Conservation (phyloP, 148 eudicot genomes). For the Dysphania ambrosioides region DNA sequence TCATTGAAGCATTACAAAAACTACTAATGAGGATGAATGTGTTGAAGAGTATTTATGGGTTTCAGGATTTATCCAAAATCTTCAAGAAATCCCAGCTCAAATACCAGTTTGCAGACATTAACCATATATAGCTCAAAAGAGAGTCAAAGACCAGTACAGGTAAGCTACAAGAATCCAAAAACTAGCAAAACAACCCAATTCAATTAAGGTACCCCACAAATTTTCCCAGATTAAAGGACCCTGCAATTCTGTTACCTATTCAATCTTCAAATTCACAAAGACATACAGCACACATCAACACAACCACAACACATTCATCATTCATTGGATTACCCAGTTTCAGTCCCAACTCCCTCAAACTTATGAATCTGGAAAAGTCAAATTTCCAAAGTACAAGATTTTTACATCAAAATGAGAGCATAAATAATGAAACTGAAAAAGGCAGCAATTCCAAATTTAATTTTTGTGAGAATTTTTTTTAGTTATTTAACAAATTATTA, state of each 20-base stretch:
- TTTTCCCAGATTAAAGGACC: slow-evolving; percentile 24
- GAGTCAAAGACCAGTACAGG: slow-evolving; percentile 28
- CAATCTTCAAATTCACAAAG: slow-evolving; percentile 24
- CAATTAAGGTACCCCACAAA: slow-evolving; percentile 18
- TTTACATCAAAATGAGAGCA: slow-evolving; percentile 2
- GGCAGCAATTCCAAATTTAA: background rate
- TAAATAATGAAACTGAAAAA: slow-evolving; percentile 10
- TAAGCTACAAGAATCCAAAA: background rate
- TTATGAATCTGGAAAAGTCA: slow-evolving; percentile 29
- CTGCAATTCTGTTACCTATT: slow-evolving; percentile 18
- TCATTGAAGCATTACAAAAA: slow-evolving; percentile 14
- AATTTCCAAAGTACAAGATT: slow-evolving; percentile 8
- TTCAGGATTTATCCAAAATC: slow-evolving; percentile 6
- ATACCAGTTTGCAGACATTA: slow-evolving; percentile 2
- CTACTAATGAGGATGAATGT: slow-evolving; percentile 15
- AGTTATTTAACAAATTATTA: background rate
- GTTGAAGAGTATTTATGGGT: slow-evolving; percentile 1
- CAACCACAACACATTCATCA: slow-evolving; percentile 28
- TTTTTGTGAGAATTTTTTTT: background rate
- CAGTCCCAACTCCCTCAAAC: slow-evolving; percentile 25
- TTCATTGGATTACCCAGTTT: slow-evolving; percentile 24
- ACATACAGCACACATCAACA: slow-evolving; percentile 19
- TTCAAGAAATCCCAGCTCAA: slow-evolving; percentile 2
- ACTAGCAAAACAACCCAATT: slow-evolving; percentile 9
- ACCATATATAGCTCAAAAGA: background rate